These are phyloP conservation scores for Vigna mungo DNA, from an alignment of 306 rosid species.

Conservation along the genomic window DNA sequence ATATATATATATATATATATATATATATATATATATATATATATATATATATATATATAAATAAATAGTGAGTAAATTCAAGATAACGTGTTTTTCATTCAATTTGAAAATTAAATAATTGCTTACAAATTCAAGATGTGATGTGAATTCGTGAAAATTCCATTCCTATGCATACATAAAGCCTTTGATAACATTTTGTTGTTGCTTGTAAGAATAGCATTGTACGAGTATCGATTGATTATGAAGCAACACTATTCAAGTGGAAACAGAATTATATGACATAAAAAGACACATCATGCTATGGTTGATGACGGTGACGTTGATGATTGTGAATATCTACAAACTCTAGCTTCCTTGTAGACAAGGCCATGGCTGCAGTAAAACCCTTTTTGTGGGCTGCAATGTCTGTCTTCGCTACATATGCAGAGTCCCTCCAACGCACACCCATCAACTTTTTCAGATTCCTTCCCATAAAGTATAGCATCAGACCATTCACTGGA, in stretches of 20 bases:
- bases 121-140: no score
- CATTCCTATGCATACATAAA: no score
- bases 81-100: no score
- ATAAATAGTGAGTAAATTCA: no score
- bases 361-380: conserved; percentile 64
- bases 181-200: no score
- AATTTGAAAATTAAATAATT: no score
- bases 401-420: conserved; percentile 68
- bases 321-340: conserved; percentile 53
- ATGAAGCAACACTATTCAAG: background rate
- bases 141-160: no score
- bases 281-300: conserved; percentile 13
- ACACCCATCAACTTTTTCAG: conserved; percentile 62
- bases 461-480: conserved; percentile 58
- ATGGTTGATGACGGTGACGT: background rate
- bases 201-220: no score
- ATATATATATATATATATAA: no score
- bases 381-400: conserved; percentile 69
- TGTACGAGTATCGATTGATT: no score
- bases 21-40: no score
- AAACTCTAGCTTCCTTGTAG: conserved; percentile 71
- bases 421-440: conserved; percentile 74
- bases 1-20: no score
- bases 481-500: conserved; percentile 76
- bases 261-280: background rate